A percentile compares a stretch with the other conserved stretches of the same genome.
Evolutionary conservation across 2,329 filamentous ascomycete genomes (phyloP).

Genomic region (Penicillium glabrum): DNA sequence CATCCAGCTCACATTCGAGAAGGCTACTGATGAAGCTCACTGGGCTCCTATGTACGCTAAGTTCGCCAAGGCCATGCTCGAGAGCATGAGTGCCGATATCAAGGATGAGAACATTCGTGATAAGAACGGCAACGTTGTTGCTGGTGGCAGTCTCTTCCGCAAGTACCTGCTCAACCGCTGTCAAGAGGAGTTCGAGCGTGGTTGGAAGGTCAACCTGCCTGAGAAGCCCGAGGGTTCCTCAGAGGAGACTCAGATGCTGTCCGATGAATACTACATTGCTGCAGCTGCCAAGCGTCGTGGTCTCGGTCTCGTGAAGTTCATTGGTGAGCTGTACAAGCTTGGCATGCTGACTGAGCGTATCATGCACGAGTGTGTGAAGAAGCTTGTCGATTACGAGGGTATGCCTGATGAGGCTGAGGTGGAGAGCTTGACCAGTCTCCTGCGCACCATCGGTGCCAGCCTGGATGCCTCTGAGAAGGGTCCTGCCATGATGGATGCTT

Average conservation of each 20-base stretch:
- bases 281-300: slow-evolving; percentile 94
- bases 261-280: slow-evolving; percentile 82
- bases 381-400: slow-evolving; percentile 92
- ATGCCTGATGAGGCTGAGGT: slow-evolving; percentile 93
- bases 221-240: slow-evolving; percentile 70
- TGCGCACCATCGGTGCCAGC: slow-evolving; percentile 86
- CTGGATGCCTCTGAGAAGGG: slow-evolving; percentile 84
- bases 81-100: slow-evolving; percentile 91
- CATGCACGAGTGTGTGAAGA: slow-evolving; percentile 99
- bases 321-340: slow-evolving; percentile 98
- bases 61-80: slow-evolving; percentile 96
- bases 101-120: slow-evolving; percentile 94
- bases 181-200: slow-evolving; percentile 97
- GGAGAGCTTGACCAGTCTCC: slow-evolving; percentile 89
- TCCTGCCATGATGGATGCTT: slow-evolving; percentile 81
- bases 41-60: slow-evolving; percentile 99
- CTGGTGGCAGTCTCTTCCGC: slow-evolving; percentile 90
- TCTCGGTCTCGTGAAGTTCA: slow-evolving; percentile 97
- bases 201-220: slow-evolving; percentile 89
- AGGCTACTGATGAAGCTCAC: slow-evolving; percentile 96
- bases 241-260: slow-evolving; percentile 77
- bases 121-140: slow-evolving; percentile 83
- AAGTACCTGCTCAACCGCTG: slow-evolving; percentile 98
- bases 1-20: slow-evolving; percentile 98
- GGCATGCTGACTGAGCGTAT: slow-evolving; percentile 98